Evolutionary conservation across 2,329 filamentous ascomycete species (phyloP).

Genomic region (Calonectria montana): DNA sequence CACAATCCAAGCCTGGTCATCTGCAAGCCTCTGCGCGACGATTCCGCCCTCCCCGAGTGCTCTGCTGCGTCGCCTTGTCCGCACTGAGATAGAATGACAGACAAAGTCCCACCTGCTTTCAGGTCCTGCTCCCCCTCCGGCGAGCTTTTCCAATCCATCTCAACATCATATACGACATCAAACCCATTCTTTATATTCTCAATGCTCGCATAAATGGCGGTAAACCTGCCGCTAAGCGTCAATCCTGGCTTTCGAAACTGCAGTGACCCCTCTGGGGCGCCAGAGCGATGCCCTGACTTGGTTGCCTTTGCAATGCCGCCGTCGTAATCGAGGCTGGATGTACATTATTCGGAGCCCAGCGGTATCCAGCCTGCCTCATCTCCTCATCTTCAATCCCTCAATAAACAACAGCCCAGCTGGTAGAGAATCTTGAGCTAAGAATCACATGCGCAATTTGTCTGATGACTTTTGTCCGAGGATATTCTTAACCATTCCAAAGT

Average conservation of each 20-base stretch:
- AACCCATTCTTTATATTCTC: not conserved
- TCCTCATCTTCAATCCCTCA: not conserved
- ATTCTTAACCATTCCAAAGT: not conserved
- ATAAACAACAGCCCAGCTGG: not conserved
- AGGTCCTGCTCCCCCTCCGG: not conserved
- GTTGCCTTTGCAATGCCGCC: not conserved
- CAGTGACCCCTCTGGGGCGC: not conserved
- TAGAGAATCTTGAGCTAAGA: not conserved
- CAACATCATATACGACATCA: not conserved
- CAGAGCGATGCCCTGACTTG: not conserved
- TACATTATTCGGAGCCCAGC: not conserved
- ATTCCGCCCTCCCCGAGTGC: not conserved
- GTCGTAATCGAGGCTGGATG: not conserved
- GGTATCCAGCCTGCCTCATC: not conserved
- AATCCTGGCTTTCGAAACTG: not conserved
- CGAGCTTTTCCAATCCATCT: not conserved
- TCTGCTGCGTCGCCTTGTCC: not conserved
- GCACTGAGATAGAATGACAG: not conserved
- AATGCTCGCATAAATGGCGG: no score
- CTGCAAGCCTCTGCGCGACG: not conserved
- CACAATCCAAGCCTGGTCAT: not conserved
- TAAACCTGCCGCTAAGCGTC: not conserved
- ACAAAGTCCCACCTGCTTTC: not conserved
- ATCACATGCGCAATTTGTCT: not conserved
- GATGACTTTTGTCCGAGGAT: not conserved